phyloP scores from a whole-genome alignment of 768 basidiomycete species.

The Auriculariales sp. region DNA sequence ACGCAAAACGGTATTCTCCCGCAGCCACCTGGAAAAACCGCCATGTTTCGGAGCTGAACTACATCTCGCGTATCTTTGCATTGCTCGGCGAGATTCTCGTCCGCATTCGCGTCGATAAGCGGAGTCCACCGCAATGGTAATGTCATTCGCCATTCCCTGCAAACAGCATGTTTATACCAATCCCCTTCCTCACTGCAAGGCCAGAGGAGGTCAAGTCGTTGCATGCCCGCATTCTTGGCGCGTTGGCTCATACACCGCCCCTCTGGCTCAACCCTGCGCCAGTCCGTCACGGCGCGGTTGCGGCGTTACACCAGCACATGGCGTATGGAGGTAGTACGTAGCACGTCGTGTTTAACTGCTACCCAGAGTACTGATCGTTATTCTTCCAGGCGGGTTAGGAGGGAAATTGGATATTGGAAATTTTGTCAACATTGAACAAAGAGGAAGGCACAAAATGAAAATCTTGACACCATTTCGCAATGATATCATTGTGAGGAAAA shows the following conservation, averaged over 20 bases:
- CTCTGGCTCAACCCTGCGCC: conserved; percentile 40
- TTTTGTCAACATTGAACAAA: no score
- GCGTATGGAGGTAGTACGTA: no score
- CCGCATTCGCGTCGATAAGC: conserved; percentile 75
- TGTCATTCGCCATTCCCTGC: no score
- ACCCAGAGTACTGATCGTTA: no score
- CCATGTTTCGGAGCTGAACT: conserved; percentile 80
- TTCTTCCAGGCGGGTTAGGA: not conserved
- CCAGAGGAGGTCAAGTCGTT: conserved; percentile 75
- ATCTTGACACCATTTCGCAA: no score
- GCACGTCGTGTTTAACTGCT: no score
- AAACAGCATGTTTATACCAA: no score
- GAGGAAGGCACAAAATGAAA: no score
- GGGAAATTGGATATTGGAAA: no score
- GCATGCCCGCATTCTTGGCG: conserved; percentile 58
- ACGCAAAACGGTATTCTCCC: conserved; percentile 68
- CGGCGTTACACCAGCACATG: not conserved
- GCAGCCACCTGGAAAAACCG: conserved; percentile 74
- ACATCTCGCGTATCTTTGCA: conserved; percentile 74
- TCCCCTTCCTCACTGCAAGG: conserved; percentile 68
- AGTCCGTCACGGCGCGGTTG: no score
- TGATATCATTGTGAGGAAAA: no score
- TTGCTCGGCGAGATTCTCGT: conserved; percentile 76
- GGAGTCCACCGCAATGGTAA: conserved; percentile 66
- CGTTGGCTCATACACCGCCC: conserved; percentile 62